A percentile compares a stretch with the other conserved stretches of the same genome.
These are phyloP conservation scores for Ilex aquifolium DNA, from an alignment of 257 asterid species.

Conservation along the genomic window DNA sequence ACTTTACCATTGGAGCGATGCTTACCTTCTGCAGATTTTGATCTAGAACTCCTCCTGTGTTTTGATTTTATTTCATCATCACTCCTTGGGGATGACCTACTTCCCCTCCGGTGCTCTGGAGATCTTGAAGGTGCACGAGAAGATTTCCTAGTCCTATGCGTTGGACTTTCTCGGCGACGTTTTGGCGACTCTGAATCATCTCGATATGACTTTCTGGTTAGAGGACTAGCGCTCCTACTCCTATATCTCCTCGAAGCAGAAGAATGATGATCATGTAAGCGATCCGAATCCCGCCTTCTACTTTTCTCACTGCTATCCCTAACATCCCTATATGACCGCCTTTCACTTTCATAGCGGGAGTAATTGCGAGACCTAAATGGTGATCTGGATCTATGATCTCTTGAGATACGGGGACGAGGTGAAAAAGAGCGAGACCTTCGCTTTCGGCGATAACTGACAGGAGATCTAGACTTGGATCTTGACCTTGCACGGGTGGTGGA, in stretches of 20 bases:
- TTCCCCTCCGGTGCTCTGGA: constrained; percentile 53
- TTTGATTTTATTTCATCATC: constrained; percentile 51
- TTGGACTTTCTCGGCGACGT: constrained; percentile 44
- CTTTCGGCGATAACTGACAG: constrained; percentile 54
- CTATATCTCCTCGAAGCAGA: constrained; percentile 65
- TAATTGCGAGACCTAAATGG: constrained; percentile 75
- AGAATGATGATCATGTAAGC: constrained; percentile 46
- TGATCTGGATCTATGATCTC: constrained; percentile 76
- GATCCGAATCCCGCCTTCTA: constrained; percentile 49
- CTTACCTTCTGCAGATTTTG: constrained; percentile 63
- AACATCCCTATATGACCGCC: constrained; percentile 63
- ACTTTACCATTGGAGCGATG: constrained; percentile 46
- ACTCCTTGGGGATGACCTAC: constrained; percentile 53
- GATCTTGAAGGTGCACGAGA: constrained; percentile 58
- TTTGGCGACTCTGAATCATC: constrained; percentile 63
- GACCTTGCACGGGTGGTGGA: constrained; percentile 46
- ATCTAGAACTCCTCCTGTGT: constrained; percentile 61
- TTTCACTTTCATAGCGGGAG: constrained; percentile 60
- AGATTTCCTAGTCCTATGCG: constrained; percentile 45
- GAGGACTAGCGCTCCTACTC: constrained; percentile 76
- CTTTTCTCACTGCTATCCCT: constrained; percentile 54
- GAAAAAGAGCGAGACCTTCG: constrained; percentile 74
- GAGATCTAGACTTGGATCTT: constrained; percentile 77
- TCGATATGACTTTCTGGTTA: constrained; percentile 46
- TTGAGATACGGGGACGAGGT: constrained; percentile 58